These are phyloP conservation scores for Catenaria anguillulae DNA, from an alignment of 371 early-diverging fungal species.

Conservation along the genomic window DNA sequence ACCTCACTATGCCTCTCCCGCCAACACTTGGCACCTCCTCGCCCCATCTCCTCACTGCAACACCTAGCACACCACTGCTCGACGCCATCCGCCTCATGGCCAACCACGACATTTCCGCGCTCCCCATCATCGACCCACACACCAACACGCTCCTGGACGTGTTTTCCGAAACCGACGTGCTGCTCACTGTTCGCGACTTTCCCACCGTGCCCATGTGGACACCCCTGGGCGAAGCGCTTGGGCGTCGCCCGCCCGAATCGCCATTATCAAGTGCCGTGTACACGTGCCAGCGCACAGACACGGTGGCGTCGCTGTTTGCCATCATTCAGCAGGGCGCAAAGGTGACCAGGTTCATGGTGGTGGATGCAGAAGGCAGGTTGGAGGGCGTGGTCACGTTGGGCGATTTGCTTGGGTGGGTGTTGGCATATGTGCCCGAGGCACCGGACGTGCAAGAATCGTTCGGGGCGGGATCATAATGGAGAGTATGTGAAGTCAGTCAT, in stretches of 20 bases:
- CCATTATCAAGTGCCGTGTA: no score
- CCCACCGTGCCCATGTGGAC: neutral
- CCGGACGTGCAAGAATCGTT: no score
- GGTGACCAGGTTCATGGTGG: conserved; percentile 79
- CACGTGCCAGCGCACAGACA: conserved; percentile 72
- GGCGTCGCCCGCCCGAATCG: conserved; percentile 36
- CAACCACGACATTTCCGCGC: conserved; percentile 66
- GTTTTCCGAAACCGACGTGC: conserved; percentile 85
- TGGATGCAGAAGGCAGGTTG: conserved; percentile 55
- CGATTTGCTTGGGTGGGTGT: conserved; percentile 48
- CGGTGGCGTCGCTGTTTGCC: conserved; percentile 68
- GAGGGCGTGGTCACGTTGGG: conserved; percentile 77
- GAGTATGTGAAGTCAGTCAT: no score
- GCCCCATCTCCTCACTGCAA: no score
- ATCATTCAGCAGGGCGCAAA: conserved; percentile 56
- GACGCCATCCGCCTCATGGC: conserved; percentile 77
- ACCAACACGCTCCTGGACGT: conserved; percentile 68
- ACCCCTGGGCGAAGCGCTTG: neutral
- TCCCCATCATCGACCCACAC: conserved; percentile 84
- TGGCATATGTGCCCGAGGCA: no score
- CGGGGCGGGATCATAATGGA: no score
- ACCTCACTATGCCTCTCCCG: conserved; percentile 32
- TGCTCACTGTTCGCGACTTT: conserved; percentile 30
- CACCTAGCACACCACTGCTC: no score
- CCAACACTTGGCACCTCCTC: no score